These are phyloP conservation scores for Murraya koenigii DNA, from an alignment of 345 rosid genomes.

Conservation along the genomic window DNA sequence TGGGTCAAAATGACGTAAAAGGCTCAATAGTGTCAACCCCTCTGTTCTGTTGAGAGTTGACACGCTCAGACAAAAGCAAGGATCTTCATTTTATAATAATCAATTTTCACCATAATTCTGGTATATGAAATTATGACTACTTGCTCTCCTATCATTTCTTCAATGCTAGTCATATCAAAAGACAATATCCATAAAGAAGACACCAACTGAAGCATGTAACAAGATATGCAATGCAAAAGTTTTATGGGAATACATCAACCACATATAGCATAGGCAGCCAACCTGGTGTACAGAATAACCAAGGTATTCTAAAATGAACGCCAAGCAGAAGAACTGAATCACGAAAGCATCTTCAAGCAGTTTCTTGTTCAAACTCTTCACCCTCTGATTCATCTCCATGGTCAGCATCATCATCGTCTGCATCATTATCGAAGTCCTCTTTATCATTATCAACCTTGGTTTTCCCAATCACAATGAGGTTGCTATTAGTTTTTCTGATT, in stretches of 20 bases:
- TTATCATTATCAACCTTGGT: slow-evolving; percentile 56
- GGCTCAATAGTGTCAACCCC: background rate
- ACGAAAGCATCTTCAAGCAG: slow-evolving; percentile 36
- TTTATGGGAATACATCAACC: background rate
- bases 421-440: slow-evolving; percentile 80
- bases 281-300: background rate
- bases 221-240: background rate
- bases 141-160: background rate
- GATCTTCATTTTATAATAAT: background rate
- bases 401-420: slow-evolving; percentile 83
- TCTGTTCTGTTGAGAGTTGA: background rate
- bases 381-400: slow-evolving; percentile 94
- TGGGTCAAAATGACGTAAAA: background rate
- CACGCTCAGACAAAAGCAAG: background rate
- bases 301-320: background rate
- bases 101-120: background rate
- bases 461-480: slow-evolving; percentile 69
- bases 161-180: background rate
- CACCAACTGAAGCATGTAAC: background rate
- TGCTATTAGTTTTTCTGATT: slow-evolving; percentile 65
- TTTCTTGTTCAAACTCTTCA: slow-evolving; percentile 95
- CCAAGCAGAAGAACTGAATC: background rate
- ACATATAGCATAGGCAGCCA: background rate
- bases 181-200: background rate
- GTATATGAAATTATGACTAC: background rate